Conservation (phyloP, 163 green algal genomes). For the Chloromonas sp. region DNA sequence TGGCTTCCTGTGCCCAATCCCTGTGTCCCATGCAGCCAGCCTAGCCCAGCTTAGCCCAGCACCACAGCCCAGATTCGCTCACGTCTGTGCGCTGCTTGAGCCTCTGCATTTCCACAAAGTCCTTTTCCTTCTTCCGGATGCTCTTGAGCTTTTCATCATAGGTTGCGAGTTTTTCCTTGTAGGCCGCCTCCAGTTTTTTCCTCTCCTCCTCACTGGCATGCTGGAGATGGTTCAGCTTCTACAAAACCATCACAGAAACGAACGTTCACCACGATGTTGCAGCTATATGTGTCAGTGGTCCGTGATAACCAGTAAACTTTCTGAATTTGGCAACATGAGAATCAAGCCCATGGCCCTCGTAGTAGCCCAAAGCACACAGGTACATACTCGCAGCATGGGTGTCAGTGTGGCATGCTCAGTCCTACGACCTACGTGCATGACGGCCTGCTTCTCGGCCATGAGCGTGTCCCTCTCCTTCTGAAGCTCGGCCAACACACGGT, state of each 20-base stretch:
- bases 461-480: conserved; percentile 53
- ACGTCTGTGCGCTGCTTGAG: conserved; percentile 54
- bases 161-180: conserved; percentile 37
- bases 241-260: conserved; percentile 2
- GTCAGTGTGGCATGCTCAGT: no score
- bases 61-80: neutral
- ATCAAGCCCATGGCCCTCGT: no score
- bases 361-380: no score
- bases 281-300: no score
- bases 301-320: no score
- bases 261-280: no score
- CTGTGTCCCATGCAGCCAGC: no score
- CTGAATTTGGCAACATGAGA: no score
- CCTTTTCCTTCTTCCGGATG: conserved; percentile 45
- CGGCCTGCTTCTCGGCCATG: conserved; percentile 49
- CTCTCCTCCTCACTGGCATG: conserved; percentile 59
- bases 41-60: no score
- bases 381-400: no score
- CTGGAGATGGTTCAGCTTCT: conserved; percentile 42
- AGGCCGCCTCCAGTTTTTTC: conserved; percentile 45
- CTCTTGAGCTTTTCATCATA: conserved; percentile 53
- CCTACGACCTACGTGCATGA: conserved; percentile 44
- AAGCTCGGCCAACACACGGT: conserved; percentile 40
- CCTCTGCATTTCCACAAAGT: conserved; percentile 52
- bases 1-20: no score